A percentile compares a stretch with the other conserved stretches of the same genome.
Conservation (phyloP, 2,329 filamentous ascomycete genomes). For the Hypomyces perniciosus region DNA sequence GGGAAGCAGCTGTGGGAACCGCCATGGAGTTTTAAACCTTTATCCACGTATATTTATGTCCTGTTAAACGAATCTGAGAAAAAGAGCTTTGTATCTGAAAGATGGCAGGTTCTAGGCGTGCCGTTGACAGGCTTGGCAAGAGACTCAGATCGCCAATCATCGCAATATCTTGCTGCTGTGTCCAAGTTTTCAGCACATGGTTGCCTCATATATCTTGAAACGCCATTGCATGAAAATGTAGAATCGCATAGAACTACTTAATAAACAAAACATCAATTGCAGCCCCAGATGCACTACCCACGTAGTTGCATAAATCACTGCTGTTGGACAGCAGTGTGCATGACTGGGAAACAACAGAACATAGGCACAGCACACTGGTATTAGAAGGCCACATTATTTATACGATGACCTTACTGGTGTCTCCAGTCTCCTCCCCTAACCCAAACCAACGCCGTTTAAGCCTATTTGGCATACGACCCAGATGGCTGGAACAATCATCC, state of each 20-base stretch:
- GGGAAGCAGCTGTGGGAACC: conserved; percentile 52
- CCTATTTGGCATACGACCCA: background rate
- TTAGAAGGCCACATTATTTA: conserved; percentile 1
- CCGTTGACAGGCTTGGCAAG: too few relatives aligned
- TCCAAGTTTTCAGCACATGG: too few relatives aligned
- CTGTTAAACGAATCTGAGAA: background rate
- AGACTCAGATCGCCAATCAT: too few relatives aligned
- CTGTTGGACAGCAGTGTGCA: background rate
- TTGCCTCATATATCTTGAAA: background rate
- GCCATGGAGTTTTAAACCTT: conserved; percentile 45
- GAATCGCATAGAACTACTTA: conserved; percentile 6
- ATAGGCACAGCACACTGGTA: conserved; percentile 5
- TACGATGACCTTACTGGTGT: conserved; percentile 5
- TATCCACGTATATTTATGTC: conserved; percentile 1
- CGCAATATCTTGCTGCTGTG: too few relatives aligned
- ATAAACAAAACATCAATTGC: conserved; percentile 9
- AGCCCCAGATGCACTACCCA: background rate
- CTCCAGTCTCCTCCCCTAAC: background rate
- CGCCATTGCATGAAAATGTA: background rate
- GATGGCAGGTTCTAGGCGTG: too few relatives aligned
- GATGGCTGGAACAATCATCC: background rate
- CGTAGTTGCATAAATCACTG: background rate
- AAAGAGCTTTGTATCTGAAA: too few relatives aligned
- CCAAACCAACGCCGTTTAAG: background rate
- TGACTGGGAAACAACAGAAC: conserved; percentile 2